Percentiles rank a stretch among this genome's conserved stretches.
phyloP scores from a whole-genome alignment of 2,329 filamentous ascomycete genomes.

The Trichoderma guizhouense region DNA sequence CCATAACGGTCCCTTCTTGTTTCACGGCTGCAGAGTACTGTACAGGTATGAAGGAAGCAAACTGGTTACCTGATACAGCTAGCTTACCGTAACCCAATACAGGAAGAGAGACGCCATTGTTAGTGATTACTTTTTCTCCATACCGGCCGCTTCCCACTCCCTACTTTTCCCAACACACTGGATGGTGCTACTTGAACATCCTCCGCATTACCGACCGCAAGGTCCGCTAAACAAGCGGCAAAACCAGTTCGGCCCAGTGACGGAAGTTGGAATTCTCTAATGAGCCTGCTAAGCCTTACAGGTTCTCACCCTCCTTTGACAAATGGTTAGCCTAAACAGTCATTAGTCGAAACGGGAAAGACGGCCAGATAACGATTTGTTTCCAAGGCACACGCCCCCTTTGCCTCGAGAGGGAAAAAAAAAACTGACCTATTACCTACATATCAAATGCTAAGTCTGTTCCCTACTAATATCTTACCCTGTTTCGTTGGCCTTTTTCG shows the following conservation, averaged over 20 bases:
- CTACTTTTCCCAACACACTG: not conserved
- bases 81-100: not conserved
- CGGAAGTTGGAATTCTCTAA: not conserved
- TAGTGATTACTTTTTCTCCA: slow-evolving; percentile 10
- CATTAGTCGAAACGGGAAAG: slow-evolving; percentile 5
- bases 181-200: not conserved
- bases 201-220: slow-evolving; percentile 8
- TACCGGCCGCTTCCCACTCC: not conserved
- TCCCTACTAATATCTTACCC: not conserved
- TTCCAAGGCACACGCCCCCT: not conserved
- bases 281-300: slow-evolving; percentile 11
- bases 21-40: not conserved
- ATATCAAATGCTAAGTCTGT: not conserved
- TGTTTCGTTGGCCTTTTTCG: not conserved
- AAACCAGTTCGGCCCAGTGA: not conserved
- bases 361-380: not conserved
- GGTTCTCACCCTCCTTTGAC: not conserved
- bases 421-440: not conserved
- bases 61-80: not conserved
- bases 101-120: not conserved
- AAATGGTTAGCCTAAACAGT: not conserved
- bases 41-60: not conserved
- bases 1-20: not conserved
- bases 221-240: slow-evolving; percentile 6
- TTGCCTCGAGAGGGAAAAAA: not conserved